Base-by-base conservation (phyloP, 2,329 filamentous ascomycete species). In the Pestalotiopsis sp. region DNA sequence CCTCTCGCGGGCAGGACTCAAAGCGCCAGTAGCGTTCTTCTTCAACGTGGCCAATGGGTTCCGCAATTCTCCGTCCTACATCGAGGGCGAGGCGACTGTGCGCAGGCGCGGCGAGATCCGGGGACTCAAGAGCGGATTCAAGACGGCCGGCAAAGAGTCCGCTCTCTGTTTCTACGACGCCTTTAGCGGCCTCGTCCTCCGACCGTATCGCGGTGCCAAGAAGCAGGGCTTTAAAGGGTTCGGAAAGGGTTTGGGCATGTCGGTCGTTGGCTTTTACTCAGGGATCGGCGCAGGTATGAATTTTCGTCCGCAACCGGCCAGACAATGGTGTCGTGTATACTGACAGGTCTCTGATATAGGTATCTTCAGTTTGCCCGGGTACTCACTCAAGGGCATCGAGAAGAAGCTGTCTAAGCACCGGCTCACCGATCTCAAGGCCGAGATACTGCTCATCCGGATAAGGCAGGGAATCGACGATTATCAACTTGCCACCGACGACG, bases 41-140 rank as follows among this genome's bases (percentile, higher is more conserved):
- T 38, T 57, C 12, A 12, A 49, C 87, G 86, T 97, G 49, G 92
- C 94, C 0, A 92, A 92, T 78, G 95, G 94, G 0, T 97, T 97
- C 77, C 92, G 95, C 77, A 97, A 97, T 27, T 58, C 20, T 74
- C 91, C 93, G 5, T 94, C 95, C 0, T 91, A 89, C 72, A 83
- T 97, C 1, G 97, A 97, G 76, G 92, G 94, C 56, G 94, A 97
- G 74, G 89, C 93, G 1, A 94, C 90, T 1, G 90, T 97, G 0
- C 87, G 93, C 12, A 91, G 92, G n/a, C 83, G 88, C 1, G 92
- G 93, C 68, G 93, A 93, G 73, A 92, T 97, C 3, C 94, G 92
- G 0, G 92, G 91, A 64, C 82, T 97, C 64, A 86, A 88, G 66
- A 93, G 91, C 71, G 95, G 95, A 0, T 80, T 97, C 36, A 90